Evolutionary conservation across 352 stramenopile species (phyloP).

Genomic region (Thalassiosira oceanica): DNA sequence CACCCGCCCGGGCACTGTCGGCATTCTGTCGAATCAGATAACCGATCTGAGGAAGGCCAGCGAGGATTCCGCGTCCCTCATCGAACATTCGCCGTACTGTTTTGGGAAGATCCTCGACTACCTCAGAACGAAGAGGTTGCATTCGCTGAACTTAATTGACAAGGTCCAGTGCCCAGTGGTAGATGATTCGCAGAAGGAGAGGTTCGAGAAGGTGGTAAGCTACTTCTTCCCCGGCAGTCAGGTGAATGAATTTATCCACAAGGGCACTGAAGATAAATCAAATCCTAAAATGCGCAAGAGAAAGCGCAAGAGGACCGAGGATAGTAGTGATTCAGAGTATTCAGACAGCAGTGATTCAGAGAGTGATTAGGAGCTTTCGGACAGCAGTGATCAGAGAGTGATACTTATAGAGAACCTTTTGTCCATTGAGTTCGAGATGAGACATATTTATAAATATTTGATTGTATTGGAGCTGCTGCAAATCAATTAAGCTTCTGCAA

Average conservation of each 20-base stretch:
- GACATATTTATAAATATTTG: no score
- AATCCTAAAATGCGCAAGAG: no score
- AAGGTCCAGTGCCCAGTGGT: constrained; percentile 7
- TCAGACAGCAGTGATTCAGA: background rate
- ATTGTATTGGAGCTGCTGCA: no score
- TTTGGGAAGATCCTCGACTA: constrained; percentile 24
- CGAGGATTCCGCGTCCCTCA: constrained; percentile 9
- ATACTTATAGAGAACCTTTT: background rate
- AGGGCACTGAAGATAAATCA: no score
- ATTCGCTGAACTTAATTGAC: background rate
- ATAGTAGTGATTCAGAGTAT: background rate
- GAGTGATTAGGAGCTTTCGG: background rate
- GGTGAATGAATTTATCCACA: no score
- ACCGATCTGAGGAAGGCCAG: constrained; percentile 9
- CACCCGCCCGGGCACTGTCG: constrained; percentile 2
- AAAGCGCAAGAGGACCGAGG: background rate
- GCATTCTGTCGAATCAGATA: constrained; percentile 12
- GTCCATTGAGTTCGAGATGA: no score
- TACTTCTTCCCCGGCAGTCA: constrained; percentile 45
- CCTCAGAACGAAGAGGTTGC: constrained; percentile 4
- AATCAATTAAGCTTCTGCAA: no score
- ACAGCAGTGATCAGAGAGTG: background rate
- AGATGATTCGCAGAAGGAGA: constrained; percentile 13
- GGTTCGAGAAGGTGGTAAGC: constrained; percentile 45
- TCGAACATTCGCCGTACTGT: constrained; percentile 28